phyloP scores from a whole-genome alignment of 1,139 yeast species.

The Candida sp. region DNA sequence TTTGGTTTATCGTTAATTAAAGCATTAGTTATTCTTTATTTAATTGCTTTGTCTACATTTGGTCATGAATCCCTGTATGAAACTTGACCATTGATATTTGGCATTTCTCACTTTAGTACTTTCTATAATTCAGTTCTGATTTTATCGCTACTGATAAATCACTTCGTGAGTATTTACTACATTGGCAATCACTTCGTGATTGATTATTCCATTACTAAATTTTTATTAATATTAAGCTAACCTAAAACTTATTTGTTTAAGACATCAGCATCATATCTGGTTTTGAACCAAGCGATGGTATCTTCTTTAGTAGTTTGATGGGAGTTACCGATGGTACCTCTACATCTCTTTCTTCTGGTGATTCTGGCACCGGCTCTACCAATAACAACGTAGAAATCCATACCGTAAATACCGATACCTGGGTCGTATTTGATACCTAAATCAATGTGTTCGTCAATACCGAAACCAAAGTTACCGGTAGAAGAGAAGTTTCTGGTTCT shows the following conservation, averaged over 20 bases:
- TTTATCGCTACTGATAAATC: too few relatives aligned
- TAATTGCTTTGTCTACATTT: too few relatives aligned
- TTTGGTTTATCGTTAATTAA: too few relatives aligned
- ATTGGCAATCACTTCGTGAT: too few relatives aligned
- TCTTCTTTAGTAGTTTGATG: constrained; percentile 95
- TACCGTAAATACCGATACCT: constrained; percentile 99
- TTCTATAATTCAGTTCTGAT: too few relatives aligned
- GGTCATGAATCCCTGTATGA: too few relatives aligned
- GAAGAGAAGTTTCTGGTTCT: constrained; percentile 91
- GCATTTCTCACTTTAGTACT: too few relatives aligned
- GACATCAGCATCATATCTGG: constrained; percentile 99
- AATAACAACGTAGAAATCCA: constrained; percentile 99
- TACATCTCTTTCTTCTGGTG: constrained; percentile 98
- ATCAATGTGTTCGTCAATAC: constrained; percentile 99
- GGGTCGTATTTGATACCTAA: constrained; percentile 99
- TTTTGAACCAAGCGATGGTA: constrained; percentile 98
- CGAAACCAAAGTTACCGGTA: constrained; percentile 99
- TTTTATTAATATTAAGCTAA: constrained; percentile 1
- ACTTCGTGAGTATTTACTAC: too few relatives aligned
- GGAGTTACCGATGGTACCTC: constrained; percentile 83
- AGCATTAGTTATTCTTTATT: too few relatives aligned
- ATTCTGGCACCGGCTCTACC: constrained; percentile 99
- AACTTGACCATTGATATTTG: too few relatives aligned
- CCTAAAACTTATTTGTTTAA: constrained; percentile 61
- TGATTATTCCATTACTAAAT: too few relatives aligned